Percentiles rank a stretch among this genome's conserved stretches.
phyloP scores from a whole-genome alignment of 176 grass and related monocot genomes.

The Cenchrus purpureus region DNA sequence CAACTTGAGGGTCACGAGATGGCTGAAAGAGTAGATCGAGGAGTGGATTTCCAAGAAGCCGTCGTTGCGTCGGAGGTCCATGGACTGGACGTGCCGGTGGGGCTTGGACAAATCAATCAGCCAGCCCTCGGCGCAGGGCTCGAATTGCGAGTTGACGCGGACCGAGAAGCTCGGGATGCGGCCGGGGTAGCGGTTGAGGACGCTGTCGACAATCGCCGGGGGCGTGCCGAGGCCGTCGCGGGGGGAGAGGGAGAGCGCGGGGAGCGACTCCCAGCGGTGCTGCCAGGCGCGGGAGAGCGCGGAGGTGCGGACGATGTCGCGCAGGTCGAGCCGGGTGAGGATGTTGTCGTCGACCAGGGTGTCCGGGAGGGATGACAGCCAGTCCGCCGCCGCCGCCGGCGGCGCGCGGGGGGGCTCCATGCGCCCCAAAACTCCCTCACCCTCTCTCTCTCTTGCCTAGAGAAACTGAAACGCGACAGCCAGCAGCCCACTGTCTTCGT shows the following conservation, averaged over 20 bases:
- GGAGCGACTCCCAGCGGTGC: slow-evolving; percentile 34
- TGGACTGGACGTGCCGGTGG: slow-evolving; percentile 14
- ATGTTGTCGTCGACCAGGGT: slow-evolving; percentile 20
- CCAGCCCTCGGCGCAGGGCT: background rate
- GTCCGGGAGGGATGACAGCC: background rate
- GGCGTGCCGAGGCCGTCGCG: background rate
- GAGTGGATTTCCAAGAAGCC: background rate
- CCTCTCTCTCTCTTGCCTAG: too few species aligned
- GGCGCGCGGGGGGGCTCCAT: background rate
- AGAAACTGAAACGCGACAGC: too few species aligned
- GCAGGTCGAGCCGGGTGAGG: slow-evolving; percentile 29
- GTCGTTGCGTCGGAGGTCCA: background rate
- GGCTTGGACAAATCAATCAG: background rate
- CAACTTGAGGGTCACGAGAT: background rate
- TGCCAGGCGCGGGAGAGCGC: slow-evolving; percentile 43
- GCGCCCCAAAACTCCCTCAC: too few species aligned
- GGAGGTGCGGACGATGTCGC: slow-evolving; percentile 36
- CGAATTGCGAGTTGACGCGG: background rate
- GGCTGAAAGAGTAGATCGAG: slow-evolving; percentile 16
- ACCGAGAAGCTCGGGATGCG: background rate
- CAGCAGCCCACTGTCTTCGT: too few species aligned
- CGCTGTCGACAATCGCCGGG: background rate
- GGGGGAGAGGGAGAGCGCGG: slow-evolving; percentile 3
- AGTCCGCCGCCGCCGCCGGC: background rate
- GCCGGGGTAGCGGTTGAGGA: slow-evolving; percentile 26